Base-by-base conservation (phyloP, 306 rosid species). In the Oxytropis ochrocephala region DNA sequence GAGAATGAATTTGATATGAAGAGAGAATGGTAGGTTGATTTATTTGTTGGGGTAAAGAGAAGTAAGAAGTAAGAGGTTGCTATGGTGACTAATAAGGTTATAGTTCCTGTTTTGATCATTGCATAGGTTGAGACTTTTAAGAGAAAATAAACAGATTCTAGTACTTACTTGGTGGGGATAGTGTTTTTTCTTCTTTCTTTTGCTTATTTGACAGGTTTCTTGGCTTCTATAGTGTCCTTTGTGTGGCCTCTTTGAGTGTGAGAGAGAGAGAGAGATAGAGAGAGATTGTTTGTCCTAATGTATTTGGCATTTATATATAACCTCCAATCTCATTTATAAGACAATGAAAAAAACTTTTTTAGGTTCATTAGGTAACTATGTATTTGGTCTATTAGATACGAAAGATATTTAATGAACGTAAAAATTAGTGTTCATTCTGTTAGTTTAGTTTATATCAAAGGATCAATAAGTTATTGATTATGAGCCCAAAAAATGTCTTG, bases 21-120 rank as follows among this genome's bases (percentile, higher is more conserved):
- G 82, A 90, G 89, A 10, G 89, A 78, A 63, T 90, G 93, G 30
- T 80, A 85, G 11, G 54, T 49, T 44, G 92, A 32, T 74, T 83
- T 83, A 27, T 80, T 69, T 14, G 82, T 39, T 0, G 86, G 78
- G 13, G 83, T 53, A 8, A 17, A 29, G 43, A 83, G 33, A 43
- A 81, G 79, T 55, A 83, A 48, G 69, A 75, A 53, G 54, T 49
- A 69, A 21, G 85, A 83, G 54, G 79, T 61, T 48, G 58, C 59
- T 61, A 85, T 47, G 81, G 71, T 77, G n/a, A n/a, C n/a, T 11
- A 85, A 12, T 33, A 83, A 64, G 71, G 68, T 59, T 54, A 70
- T 35, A 19, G 65, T 68, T 73, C 43, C 14, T 73, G 56, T 21
- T 65, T 72, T 85, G 58, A 74, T 68, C 80, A 85, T 74, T 33